Evolutionary conservation across 176 grass and related monocot species (phyloP), one percentile per base, ranked within the genome.

Genomic region (Paspalum notatum): DNA sequence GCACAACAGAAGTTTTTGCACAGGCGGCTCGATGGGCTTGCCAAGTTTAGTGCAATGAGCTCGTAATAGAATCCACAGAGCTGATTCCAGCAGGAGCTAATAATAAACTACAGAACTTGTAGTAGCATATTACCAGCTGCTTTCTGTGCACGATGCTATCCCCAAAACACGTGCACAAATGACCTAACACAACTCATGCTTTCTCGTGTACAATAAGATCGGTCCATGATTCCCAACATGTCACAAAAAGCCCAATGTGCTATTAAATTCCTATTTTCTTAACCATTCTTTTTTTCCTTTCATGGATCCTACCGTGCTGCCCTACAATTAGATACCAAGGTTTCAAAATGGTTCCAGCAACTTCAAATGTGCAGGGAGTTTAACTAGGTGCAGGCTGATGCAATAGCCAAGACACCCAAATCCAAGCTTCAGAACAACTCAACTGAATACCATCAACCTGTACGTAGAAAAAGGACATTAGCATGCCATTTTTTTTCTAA

Each of bases 31-130:
- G 32, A 61, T 18, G 53, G 41, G 42, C 14, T 66, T n/a, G 0
- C 9, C 18, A 67, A 67, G 50, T 46, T 60, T 51, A 70, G 41
- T 49, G 20, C 66, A 55, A 40, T n/a, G 43, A 61, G 45, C 37
- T 25, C 46, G 72, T 52, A 72, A 66, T 50, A 52, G 66, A 85
- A 71, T 72, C 47, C 75, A 65, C 24, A 60, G 62, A 68, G 56
- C 83, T 72, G 83, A 56, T 79, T 85, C 78, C 60, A 74, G 84
- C 71, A 51, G 46, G 40, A 32, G 54, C 77, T 68, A 32, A 32
- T 32, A 32, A 66, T 51, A 80, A 74, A 68, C 66, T 80, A 55
- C 50, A 81, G 15, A 60, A 27, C 59, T 32, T 32, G 32, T 32
- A 32, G 32, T 80, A 67, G 13, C 49, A 49, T 57, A 59, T 16